phyloP scores from a whole-genome alignment of 306 rosid species.

The Citrullus mucosospermus region DNA sequence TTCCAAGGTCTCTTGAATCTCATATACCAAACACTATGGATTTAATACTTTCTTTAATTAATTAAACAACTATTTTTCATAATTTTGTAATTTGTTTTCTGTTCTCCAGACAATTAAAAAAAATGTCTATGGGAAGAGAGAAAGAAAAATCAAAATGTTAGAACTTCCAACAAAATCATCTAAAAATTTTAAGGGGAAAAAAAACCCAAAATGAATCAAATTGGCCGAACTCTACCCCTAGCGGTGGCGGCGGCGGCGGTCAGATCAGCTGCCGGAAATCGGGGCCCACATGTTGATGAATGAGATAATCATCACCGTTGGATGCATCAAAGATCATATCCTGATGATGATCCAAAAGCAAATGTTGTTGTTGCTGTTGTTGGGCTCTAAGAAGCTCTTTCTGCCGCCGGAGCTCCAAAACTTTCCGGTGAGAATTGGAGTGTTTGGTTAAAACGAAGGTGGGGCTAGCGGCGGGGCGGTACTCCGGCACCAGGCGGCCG shows the following conservation, averaged over 20 bases:
- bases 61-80: background rate
- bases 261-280: conserved; percentile 56
- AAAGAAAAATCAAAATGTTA: background rate
- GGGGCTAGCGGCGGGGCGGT: background rate
- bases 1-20: no score
- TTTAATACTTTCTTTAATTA: background rate
- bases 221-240: background rate
- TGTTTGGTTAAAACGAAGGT: background rate
- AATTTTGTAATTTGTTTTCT: background rate
- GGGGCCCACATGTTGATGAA: conserved; percentile 54
- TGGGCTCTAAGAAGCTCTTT: background rate
- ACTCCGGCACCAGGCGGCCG: background rate
- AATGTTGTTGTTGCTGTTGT: background rate
- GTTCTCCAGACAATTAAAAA: background rate
- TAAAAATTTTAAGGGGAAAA: background rate
- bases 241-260: background rate
- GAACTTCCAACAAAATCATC: background rate
- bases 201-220: background rate
- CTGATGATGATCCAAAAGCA: conserved; percentile 28
- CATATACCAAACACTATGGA: background rate
- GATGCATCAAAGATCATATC: conserved; percentile 42
- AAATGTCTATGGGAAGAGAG: background rate
- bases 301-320: conserved; percentile 65
- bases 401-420: background rate
- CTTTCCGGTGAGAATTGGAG: conserved; percentile 1